A percentile compares a stretch with the other conserved stretches of the same genome.
Evolutionary conservation across 2,329 filamentous ascomycete species (phyloP).

Genomic region (Chaetomium sp.): DNA sequence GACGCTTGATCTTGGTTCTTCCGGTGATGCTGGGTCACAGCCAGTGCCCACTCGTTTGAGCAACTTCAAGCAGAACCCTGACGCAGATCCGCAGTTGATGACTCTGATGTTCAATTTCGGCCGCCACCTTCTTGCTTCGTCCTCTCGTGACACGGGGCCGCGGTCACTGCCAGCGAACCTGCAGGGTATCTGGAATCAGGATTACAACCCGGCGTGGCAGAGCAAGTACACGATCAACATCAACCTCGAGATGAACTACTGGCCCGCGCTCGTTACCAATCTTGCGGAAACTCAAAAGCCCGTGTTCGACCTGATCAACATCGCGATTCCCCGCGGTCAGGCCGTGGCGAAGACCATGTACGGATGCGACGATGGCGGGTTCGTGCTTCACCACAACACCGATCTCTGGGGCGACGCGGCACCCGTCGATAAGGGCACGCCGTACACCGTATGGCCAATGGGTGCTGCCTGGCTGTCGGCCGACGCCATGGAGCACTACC

Average conservation of each 20-base stretch:
- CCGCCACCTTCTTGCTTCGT: slow-evolving; percentile 2
- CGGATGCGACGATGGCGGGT: slow-evolving; percentile 10
- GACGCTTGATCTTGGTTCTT: background rate
- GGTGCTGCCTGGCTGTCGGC: slow-evolving; percentile 35
- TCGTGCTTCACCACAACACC: slow-evolving; percentile 20
- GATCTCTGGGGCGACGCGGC: slow-evolving; percentile 21
- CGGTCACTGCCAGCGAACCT: slow-evolving; percentile 35
- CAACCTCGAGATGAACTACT: slow-evolving; percentile 39
- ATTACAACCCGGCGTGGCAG: slow-evolving; percentile 35
- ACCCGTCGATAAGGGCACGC: slow-evolving; percentile 19
- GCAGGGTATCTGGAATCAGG: slow-evolving; percentile 39
- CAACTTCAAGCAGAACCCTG: slow-evolving; percentile 1
- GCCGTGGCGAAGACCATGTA: slow-evolving; percentile 19
- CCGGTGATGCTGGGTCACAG: background rate
- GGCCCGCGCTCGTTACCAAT: slow-evolving; percentile 28
- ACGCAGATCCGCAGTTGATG: background rate
- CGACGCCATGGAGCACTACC: slow-evolving; percentile 35
- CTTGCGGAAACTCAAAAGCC: slow-evolving; percentile 30
- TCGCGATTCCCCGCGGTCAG: slow-evolving; percentile 22
- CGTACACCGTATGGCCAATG: slow-evolving; percentile 33
- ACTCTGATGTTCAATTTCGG: slow-evolving; percentile 2
- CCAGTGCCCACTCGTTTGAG: background rate
- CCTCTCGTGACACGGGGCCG: slow-evolving; percentile 21
- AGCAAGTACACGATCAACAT: slow-evolving; percentile 40
- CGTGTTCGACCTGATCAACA: slow-evolving; percentile 32